These are phyloP conservation scores for Linderina pennispora DNA, from an alignment of 192 early-diverging fungal species.

Conservation along the genomic window DNA sequence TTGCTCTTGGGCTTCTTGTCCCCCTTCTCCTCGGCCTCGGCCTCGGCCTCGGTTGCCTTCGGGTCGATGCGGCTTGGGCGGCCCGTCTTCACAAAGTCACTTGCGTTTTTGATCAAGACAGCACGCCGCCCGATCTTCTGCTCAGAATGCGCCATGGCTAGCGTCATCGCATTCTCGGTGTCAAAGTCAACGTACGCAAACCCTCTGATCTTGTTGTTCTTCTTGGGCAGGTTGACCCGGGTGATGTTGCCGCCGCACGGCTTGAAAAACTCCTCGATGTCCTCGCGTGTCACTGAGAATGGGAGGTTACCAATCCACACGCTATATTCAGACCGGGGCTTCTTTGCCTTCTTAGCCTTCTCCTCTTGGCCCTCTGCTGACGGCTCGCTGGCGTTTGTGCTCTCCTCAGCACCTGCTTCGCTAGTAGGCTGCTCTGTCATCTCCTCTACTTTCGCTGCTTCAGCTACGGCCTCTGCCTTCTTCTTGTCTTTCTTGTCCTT, in stretches of 20 bases:
- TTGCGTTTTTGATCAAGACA: constrained; percentile 63
- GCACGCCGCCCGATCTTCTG: constrained; percentile 51
- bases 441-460: constrained; percentile 3
- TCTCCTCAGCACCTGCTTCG: constrained; percentile 21
- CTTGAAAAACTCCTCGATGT: constrained; percentile 54
- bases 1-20: constrained; percentile 20
- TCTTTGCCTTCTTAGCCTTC: constrained; percentile 39
- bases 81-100: constrained; percentile 57
- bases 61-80: constrained; percentile 18
- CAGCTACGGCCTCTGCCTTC: constrained; percentile 1
- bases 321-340: constrained; percentile 51
- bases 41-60: constrained; percentile 7
- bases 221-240: constrained; percentile 38
- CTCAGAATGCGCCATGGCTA: constrained; percentile 62
- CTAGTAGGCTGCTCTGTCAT: constrained; percentile 8
- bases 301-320: constrained; percentile 73
- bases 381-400: constrained; percentile 32
- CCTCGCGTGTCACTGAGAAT: constrained; percentile 51
- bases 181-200: constrained; percentile 72
- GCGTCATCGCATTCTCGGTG: constrained; percentile 40
- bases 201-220: constrained; percentile 41
- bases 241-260: constrained; percentile 31
- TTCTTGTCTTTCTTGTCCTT: neutral
- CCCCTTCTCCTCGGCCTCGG: neutral
- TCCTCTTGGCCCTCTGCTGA: constrained; percentile 35